These are phyloP conservation scores for Phialophora tarda DNA, from an alignment of 2,329 filamentous ascomycete species.

Conservation along the genomic window DNA sequence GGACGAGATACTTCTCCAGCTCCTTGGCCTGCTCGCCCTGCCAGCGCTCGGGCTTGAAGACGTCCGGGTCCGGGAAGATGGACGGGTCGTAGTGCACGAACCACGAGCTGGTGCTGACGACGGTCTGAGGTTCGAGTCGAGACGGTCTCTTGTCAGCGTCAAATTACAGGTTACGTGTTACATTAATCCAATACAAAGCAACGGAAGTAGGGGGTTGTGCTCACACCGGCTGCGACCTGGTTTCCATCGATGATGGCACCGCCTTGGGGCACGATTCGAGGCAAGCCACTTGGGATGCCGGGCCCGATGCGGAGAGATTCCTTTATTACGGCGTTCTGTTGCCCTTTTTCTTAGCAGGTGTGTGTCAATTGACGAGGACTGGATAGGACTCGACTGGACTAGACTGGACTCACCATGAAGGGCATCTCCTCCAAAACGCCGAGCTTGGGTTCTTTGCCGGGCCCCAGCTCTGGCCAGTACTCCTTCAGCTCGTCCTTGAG, in stretches of 20 bases:
- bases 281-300: constrained; percentile 41
- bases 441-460: not conserved
- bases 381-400: not conserved
- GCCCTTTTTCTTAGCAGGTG: not conserved
- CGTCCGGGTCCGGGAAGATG: constrained; percentile 14
- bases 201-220: not conserved
- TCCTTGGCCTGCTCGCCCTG: constrained; percentile 28
- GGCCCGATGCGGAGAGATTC: constrained; percentile 48
- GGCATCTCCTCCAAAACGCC: not conserved
- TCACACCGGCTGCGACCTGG: constrained; percentile 16
- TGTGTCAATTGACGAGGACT: no score
- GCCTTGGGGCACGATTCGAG: constrained; percentile 37
- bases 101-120: constrained; percentile 38
- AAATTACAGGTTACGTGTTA: no score
- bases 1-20: constrained; percentile 47
- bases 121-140: constrained; percentile 20
- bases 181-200: not conserved
- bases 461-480: constrained; percentile 1
- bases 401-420: not conserved
- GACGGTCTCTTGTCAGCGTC: no score
- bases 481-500: not conserved
- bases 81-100: constrained; percentile 41
- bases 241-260: constrained; percentile 37
- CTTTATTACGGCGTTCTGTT: constrained; percentile 46
- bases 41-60: constrained; percentile 23